Evolutionary conservation across 2,329 filamentous ascomycete genomes (phyloP), one percentile per base, ranked within the genome.

Genomic region (Hortaea werneckii): DNA sequence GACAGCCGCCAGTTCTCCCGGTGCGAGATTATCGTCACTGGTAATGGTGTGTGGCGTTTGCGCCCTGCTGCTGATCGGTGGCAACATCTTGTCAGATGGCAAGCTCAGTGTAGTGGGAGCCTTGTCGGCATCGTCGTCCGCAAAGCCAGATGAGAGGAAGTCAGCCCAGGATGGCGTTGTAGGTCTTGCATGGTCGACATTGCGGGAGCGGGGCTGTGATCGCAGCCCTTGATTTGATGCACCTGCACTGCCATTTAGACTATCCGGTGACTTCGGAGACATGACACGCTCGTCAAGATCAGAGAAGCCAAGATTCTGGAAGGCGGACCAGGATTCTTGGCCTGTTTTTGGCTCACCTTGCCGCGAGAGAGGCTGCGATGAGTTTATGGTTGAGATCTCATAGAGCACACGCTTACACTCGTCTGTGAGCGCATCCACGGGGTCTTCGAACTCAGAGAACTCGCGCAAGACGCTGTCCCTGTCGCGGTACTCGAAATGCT

Each of bases 91-190:
- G 64, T 95, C 89, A 0, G 88, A 88, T 0, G 90, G 89, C n/a
- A 96, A 72, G 27, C 95, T 71, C 41, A 94, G 68, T 8, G 77
- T 74, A 28, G 75, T 72, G 2, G 56, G 49, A 12, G 52, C 45
- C 32, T 59, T 60, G 52, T 74, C 74, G n/a, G 76, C 70, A n/a
- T 75, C 76, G 49, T 82, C 77, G 54, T 95, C 88, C 20, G 84
- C 74, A 59, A 98, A 98, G 1, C 92, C 92, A 37, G 88, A 87
- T 1, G 88, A 95, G 47, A 98, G 75, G 64, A 98, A 98, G 63
- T 98, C 92, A 3, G 92, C 92, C 92, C 92, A 98, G 0, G 92
- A 96, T 1, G 92, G 92, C 1, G 92, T 98, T 0, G 88, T 96
- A 1, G 92, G 92, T 47, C 92, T 78, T 32, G 78, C 87, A 40